phyloP scores from a whole-genome alignment of 106 monocot species.

The Acorus calamus region DNA sequence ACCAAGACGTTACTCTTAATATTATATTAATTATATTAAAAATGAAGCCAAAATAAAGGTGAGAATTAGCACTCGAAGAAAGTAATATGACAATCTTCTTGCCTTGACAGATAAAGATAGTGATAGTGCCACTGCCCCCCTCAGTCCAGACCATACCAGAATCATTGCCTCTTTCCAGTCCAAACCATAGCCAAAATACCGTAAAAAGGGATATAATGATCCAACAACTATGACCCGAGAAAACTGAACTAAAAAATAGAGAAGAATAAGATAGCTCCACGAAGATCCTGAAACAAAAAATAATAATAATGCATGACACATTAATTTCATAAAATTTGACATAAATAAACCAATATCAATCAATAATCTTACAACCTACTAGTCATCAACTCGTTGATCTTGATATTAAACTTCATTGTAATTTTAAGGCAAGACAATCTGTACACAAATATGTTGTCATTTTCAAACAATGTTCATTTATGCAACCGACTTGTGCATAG shows the following conservation, averaged over 20 bases:
- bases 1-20: too few species aligned
- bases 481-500: too few species aligned
- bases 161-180: slow-evolving; percentile 87
- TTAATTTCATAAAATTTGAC: background rate
- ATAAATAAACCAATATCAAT: background rate
- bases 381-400: too few species aligned
- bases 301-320: background rate
- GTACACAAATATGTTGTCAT: too few species aligned
- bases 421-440: too few species aligned
- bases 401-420: too few species aligned
- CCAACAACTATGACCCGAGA: slow-evolving; percentile 76
- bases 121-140: slow-evolving; percentile 92
- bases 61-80: too few species aligned
- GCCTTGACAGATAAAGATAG: slow-evolving; percentile 80
- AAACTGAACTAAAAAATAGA: slow-evolving; percentile 84
- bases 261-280: slow-evolving; percentile 83
- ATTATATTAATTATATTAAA: too few species aligned
- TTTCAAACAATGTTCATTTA: too few species aligned
- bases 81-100: slow-evolving; percentile 15
- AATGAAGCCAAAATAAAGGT: too few species aligned
- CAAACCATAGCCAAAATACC: slow-evolving; percentile 87
- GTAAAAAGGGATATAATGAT: slow-evolving; percentile 64
- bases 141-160: slow-evolving; percentile 81
- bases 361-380: too few species aligned
- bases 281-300: slow-evolving; percentile 55